phyloP scores from a whole-genome alignment of 495 filamentous ascomycete genomes.

The Daldinia vernicosa region DNA sequence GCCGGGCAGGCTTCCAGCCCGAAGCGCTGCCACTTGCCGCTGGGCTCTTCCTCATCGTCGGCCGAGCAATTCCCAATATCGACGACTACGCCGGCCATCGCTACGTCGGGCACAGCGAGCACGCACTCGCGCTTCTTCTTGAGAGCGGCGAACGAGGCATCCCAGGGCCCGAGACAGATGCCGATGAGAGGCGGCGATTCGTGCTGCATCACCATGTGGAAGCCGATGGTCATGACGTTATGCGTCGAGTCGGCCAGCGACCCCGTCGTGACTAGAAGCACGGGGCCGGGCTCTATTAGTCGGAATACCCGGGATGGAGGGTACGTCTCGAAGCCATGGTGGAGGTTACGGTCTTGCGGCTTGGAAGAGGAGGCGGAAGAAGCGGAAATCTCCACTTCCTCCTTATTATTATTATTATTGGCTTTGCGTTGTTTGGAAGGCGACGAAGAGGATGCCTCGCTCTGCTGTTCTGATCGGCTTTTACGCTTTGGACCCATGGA shows the following conservation, averaged over 20 bases:
- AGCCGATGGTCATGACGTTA: conserved; percentile 53
- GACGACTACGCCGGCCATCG: conserved; percentile 44
- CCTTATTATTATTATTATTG: neutral
- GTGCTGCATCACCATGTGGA: conserved; percentile 54
- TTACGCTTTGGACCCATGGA: conserved; percentile 42
- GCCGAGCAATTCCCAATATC: conserved; percentile 54
- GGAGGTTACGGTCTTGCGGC: conserved; percentile 9
- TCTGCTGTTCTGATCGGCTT: conserved; percentile 25
- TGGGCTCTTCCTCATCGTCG: conserved; percentile 54
- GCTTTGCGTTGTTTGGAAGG: conserved; percentile 30
- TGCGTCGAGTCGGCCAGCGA: conserved; percentile 47
- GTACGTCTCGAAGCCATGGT: conserved; percentile 43
- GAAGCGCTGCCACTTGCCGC: conserved; percentile 52
- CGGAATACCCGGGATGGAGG: conserved; percentile 48
- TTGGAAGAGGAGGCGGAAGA: neutral
- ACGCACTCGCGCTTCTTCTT: conserved; percentile 48
- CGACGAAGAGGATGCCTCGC: conserved; percentile 16
- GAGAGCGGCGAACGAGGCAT: conserved; percentile 46
- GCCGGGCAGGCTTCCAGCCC: conserved; percentile 48
- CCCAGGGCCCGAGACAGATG: conserved; percentile 51
- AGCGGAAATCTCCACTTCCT: conserved; percentile 2
- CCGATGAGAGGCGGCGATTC: conserved; percentile 49
- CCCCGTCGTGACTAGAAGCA: conserved; percentile 50
- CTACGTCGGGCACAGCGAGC: conserved; percentile 44
- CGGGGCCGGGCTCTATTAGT: conserved; percentile 51